Evolutionary conservation across 768 basidiomycete species (phyloP).

Genomic region (Royoungia palumana): DNA sequence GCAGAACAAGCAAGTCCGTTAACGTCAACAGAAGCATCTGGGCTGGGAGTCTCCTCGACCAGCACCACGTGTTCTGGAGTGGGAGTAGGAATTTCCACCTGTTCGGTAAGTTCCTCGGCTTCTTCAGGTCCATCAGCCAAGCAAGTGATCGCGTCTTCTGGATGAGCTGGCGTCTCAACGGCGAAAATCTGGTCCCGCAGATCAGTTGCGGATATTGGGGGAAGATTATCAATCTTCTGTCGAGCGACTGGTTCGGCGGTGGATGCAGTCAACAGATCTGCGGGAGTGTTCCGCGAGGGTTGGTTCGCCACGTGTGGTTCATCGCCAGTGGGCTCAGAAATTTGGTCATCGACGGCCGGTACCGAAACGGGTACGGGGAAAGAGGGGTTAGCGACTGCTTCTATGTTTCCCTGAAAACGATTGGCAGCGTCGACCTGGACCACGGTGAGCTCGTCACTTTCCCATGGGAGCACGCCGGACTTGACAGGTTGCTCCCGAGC

Average conservation of each 20-base stretch:
- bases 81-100: conserved; percentile 12
- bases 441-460: conserved; percentile 2
- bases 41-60: conserved; percentile 15
- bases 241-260: conserved; percentile 3
- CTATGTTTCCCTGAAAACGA: conserved; percentile 3
- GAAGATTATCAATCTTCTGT: conserved; percentile 4
- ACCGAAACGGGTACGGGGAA: not conserved
- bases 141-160: not conserved
- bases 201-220: not conserved
- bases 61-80: conserved; percentile 9
- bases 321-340: not conserved
- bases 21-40: conserved; percentile 1
- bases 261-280: conserved; percentile 5
- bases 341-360: not conserved
- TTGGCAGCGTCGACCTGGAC: conserved; percentile 4
- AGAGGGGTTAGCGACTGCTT: not conserved
- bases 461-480: not conserved
- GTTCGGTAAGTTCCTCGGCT: conserved; percentile 9
- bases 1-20: not conserved
- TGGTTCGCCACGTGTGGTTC: conserved; percentile 4
- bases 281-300: conserved; percentile 4
- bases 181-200: not conserved
- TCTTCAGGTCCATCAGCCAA: conserved; percentile 8
- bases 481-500: not conserved
- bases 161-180: conserved; percentile 13